Conservation (phyloP, 306 rosid genomes). For the Arachis hypogaea region DNA sequence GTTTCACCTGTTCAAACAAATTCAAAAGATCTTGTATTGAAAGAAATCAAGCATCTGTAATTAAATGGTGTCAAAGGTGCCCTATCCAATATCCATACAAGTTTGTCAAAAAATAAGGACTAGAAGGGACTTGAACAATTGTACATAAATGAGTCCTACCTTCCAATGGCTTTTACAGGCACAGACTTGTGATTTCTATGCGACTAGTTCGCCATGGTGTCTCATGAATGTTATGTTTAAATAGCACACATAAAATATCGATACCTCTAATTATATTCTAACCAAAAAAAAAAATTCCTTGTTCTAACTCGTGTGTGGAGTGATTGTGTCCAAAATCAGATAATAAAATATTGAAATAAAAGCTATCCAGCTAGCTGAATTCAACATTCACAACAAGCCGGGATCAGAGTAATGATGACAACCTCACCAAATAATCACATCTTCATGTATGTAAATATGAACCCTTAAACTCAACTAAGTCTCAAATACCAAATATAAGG, state of each 20-base stretch:
- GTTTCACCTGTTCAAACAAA: constrained; percentile 69
- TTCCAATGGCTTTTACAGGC: constrained; percentile 9
- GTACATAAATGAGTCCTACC: constrained; percentile 12
- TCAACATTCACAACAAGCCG: background rate
- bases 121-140: constrained; percentile 23
- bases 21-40: constrained; percentile 13
- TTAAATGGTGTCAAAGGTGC: background rate
- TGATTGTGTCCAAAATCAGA: background rate
- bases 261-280: constrained; percentile 4
- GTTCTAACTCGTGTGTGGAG: constrained; percentile 17
- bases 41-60: constrained; percentile 3
- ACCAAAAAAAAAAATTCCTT: background rate
- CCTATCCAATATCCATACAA: background rate
- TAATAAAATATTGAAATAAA: background rate
- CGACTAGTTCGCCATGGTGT: too few relatives aligned
- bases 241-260: background rate
- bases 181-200: background rate
- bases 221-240: too few relatives aligned
- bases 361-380: constrained; percentile 19
- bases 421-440: background rate
- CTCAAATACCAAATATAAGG: background rate
- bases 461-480: background rate
- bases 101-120: constrained; percentile 27
- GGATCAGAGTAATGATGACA: constrained; percentile 11
- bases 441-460: background rate